Evolutionary conservation across 768 basidiomycete species (phyloP), one percentile per base, ranked within the genome.

Genomic region (Albatrellus ellisii): DNA sequence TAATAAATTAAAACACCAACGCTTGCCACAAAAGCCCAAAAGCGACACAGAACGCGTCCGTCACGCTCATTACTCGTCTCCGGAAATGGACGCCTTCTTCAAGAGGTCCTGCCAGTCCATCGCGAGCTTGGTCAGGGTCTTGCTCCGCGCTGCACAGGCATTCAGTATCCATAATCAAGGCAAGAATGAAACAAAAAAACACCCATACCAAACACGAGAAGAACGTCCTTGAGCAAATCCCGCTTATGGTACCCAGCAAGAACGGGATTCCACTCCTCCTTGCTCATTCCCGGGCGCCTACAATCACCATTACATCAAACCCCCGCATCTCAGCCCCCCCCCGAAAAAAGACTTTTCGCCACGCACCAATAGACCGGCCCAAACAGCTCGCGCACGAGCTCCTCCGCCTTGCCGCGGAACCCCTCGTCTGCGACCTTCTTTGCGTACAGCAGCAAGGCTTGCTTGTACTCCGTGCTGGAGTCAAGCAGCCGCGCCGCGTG

Each of bases 281-380:
- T 48, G 26, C n/a, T 17, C 32, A 71, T 67, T 14, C 70, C 70
- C 35, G 83, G 79, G 26, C 82, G 75, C 75, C 83, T 83, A 53
- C n/a, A 41, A 46, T 18, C 21, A 46, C 6, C 4, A 36, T 28
- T 26, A 15, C 44, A 27, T 18, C 27, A 18, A 8, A 31, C 44
- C 46, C 43, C 20, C 32, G 15, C 8, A 22, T 15, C 35, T 12
- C 12, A 14, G 22, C 29, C 20, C 1, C 21, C 7, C 15, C 14
- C 15, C 5, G 26, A 5, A 39, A 28, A 6, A 27, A 39, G 31
- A n/a, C 32, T 10, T 6, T 27, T 31, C 24, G 21, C 12, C 1
- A 71, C 84, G 45, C 54, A 92, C 92, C 79, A 83, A 61, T 87
- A 94, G 28, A 91, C 64, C 0, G 91, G 92, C 12, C 92, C 91